phyloP scores from a whole-genome alignment of 2,329 filamentous ascomycete genomes.

The Elsinoe fawcettii region DNA sequence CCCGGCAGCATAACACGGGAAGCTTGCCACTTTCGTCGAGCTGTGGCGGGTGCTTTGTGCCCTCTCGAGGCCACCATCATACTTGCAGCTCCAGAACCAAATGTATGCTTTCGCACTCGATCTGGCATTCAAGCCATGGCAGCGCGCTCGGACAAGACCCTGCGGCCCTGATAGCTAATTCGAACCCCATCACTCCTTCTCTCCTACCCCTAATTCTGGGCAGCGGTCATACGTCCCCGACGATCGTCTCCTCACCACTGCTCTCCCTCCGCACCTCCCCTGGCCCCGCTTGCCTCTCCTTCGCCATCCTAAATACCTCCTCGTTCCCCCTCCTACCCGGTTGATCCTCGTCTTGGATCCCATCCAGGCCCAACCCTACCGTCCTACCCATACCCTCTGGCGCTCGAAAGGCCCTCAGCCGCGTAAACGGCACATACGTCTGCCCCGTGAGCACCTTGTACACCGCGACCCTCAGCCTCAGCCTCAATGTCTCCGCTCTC shows the following conservation, averaged over 20 bases:
- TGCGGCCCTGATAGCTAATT: too few species aligned
- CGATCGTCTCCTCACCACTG: constrained; percentile 14
- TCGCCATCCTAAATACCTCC: neutral
- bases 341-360: neutral
- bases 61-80: too few species aligned
- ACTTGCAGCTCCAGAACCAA: too few species aligned
- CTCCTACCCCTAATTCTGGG: too few species aligned
- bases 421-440: constrained; percentile 55
- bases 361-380: neutral
- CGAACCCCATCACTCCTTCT: too few species aligned
- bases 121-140: too few species aligned
- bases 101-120: too few species aligned
- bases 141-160: too few species aligned
- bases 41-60: too few species aligned
- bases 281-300: neutral
- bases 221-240: neutral
- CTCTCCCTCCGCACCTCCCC: neutral
- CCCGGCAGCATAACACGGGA: too few species aligned
- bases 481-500: constrained; percentile 53
- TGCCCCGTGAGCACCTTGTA: constrained; percentile 73
- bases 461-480: constrained; percentile 62
- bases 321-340: neutral
- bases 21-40: too few species aligned
- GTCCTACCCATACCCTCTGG: constrained; percentile 12
- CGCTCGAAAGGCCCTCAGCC: constrained; percentile 36